These are phyloP conservation scores for Baeospora myosura DNA, from an alignment of 1,284 basidiomycete species.

Conservation along the genomic window DNA sequence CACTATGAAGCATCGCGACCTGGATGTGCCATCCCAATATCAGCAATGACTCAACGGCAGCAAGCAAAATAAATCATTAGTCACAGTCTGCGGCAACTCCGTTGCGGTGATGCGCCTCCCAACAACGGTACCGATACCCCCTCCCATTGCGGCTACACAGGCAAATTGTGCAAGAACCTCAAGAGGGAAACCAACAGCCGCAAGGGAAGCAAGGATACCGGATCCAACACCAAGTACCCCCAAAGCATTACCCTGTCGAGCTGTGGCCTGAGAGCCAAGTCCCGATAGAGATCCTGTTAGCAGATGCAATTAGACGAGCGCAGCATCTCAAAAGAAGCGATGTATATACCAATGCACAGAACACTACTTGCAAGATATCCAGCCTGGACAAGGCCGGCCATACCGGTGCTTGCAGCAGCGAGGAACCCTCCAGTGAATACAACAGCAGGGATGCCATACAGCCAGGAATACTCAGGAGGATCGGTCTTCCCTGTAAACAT, in stretches of 20 bases:
- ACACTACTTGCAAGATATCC: slow-evolving; percentile 78
- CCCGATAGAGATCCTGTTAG: slow-evolving; percentile 72
- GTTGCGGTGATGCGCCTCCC: slow-evolving; percentile 79
- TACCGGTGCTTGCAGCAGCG: slow-evolving; percentile 71
- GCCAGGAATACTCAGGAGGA: slow-evolving; percentile 79
- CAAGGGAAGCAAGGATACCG: slow-evolving; percentile 72
- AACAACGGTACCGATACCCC: slow-evolving; percentile 57
- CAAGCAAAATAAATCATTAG: slow-evolving; percentile 12
- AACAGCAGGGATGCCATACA: slow-evolving; percentile 70
- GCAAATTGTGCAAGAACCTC: slow-evolving; percentile 72
- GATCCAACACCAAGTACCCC: slow-evolving; percentile 77
- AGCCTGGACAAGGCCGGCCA: slow-evolving; percentile 79
- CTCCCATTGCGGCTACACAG: slow-evolving; percentile 67
- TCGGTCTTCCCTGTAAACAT: slow-evolving; percentile 59
- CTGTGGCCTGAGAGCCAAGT: slow-evolving; percentile 68
- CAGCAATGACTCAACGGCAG: neutral
- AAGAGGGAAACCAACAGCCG: slow-evolving; percentile 72
- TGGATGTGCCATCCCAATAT: neutral
- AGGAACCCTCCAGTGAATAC: slow-evolving; percentile 78
- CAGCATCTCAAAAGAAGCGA: neutral
- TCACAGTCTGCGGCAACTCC: slow-evolving; percentile 77
- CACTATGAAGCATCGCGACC: slow-evolving; percentile 57
- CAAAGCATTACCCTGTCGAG: slow-evolving; percentile 75
- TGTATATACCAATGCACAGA: slow-evolving; percentile 66
- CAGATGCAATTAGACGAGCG: slow-evolving; percentile 4